Evolutionary conservation across 768 basidiomycete species (phyloP), one percentile per base, ranked within the genome.

Genomic region (Bullera alba): DNA sequence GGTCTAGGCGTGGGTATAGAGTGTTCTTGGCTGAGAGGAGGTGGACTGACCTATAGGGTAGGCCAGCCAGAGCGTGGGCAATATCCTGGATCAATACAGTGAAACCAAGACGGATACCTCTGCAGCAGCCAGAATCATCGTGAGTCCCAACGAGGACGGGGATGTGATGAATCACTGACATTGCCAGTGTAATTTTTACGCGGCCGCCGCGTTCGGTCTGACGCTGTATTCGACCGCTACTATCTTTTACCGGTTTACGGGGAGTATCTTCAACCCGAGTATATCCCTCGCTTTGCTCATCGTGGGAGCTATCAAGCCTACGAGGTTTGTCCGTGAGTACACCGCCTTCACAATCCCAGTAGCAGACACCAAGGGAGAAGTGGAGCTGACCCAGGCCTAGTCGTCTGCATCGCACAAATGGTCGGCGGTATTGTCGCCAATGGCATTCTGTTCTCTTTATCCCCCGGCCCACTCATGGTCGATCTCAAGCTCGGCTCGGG

Each of bases 241-340:
- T 32, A 56, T 59, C 34, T 59, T 59, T 45, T 59, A 59, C 32
- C 49, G 57, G 12, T 59, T 59, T 42, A 59, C 57, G n/a, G 57
- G 57, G 15, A 29, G 52, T 50, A 44, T 46, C 53, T 58, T 46
- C 38, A 47, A 51, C 27, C 50, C 50, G 22, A 46, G 41, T 45
- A 38, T 51, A 7, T 27, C 39, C 23, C 41, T 60, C 3, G 58
- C 58, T 3, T 27, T 60, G 12, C 30, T 51, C 8, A 25, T 52
- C 1, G 46, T 52, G 19, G 58, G 58, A 8, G 58, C 51, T n/a
- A 53, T 60, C 44, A 56, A 48, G 16, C 58, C 58, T 4, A 26
- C 48, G 12, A 54, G 58, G 8, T 60, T 56, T 41, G 21, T 60
- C 34, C 39, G 43, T 45, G 39, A 32, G 43, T 36, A 7, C 12